These are phyloP conservation scores for Penicillium sp. DNA, from an alignment of 2,329 filamentous ascomycete genomes.

Conservation along the genomic window DNA sequence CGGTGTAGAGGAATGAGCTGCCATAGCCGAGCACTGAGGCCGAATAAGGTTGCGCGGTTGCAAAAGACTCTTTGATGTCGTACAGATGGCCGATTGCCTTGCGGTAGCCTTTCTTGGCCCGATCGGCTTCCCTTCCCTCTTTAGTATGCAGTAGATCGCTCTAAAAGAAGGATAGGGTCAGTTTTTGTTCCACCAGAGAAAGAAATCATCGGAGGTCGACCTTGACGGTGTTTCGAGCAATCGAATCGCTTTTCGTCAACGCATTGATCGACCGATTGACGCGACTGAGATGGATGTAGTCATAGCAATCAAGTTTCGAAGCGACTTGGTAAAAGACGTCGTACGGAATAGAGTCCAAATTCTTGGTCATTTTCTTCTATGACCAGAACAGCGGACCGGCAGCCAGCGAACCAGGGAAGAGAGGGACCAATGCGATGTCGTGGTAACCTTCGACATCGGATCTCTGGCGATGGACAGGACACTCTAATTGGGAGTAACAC, in stretches of 20 bases:
- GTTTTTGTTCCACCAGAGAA: background rate
- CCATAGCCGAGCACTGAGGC: constrained; percentile 64
- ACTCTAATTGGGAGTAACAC: constrained; percentile 1
- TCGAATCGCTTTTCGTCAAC: constrained; percentile 58
- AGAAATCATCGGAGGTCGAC: constrained; percentile 44
- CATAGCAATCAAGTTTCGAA: constrained; percentile 59
- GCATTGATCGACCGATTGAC: constrained; percentile 58
- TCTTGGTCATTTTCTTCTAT: constrained; percentile 28
- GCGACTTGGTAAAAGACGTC: constrained; percentile 68
- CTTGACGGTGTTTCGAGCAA: constrained; percentile 63
- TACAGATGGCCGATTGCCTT: constrained; percentile 63
- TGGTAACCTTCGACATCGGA: constrained; percentile 11
- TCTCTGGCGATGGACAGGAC: background rate
- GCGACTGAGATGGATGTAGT: constrained; percentile 62
- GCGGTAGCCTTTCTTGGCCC: constrained; percentile 51
- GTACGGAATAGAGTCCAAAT: constrained; percentile 60
- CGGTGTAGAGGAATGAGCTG: constrained; percentile 65
- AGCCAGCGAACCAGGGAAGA: constrained; percentile 4
- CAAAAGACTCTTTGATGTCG: constrained; percentile 65
- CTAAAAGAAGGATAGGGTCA: constrained; percentile 37
- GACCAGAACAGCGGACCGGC: constrained; percentile 20
- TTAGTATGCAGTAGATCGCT: constrained; percentile 47
- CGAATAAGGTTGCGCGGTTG: constrained; percentile 66
- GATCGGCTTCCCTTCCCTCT: constrained; percentile 49
- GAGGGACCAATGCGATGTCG: constrained; percentile 8